Base-by-base conservation (phyloP, 2,329 filamentous ascomycete genomes). In the Cadophora malorum region DNA sequence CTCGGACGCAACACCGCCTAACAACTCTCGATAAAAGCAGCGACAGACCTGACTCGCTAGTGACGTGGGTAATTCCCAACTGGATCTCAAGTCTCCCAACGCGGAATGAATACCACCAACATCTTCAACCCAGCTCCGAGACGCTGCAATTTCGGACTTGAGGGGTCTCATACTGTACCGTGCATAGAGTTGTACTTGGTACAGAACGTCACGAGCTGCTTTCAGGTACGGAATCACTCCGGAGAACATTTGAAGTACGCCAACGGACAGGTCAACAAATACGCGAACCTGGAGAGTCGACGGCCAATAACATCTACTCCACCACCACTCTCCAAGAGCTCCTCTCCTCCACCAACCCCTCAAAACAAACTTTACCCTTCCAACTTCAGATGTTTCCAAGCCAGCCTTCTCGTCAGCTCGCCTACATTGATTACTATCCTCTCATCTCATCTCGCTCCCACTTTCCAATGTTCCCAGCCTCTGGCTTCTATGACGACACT, bases 21-120 rank as follows among this genome's bases (percentile, higher is more conserved):
- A 19, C 12, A 16, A 5, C 16, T 33, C 38, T 21, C 16, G 8
- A 41, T 19, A 25, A 59, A 59, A 59, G 56, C 56, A 59, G 56
- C 56, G 35, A 19, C 56, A 59, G 12, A 25, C 56, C n/a, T 59
- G 56, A 59, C 56, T 59, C 56, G 56, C 56, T 41, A 41, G 31
- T 6, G 12, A 58, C n/a, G 35, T 23, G 41, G 41, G 41, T 19
- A 16, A 45, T 45, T 45, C 41, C 41, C 41, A 45, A 45, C 41
- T 45, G 41, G 14, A 45, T 19, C 16, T 45, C 41, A 19, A 45
- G 41, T 45, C 41, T 45, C 41, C 12, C 12, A 19, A 16, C 7
- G 21, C 53, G 53, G 53, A 56, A 31, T 56, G 16, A 21, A 35
- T 9, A 19, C 23, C 10, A 7, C 7, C 10, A 53, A 53, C 14